These are phyloP conservation scores for Penicillium psychrosexuale DNA, from an alignment of 2,329 filamentous ascomycete genomes.

Conservation along the genomic window DNA sequence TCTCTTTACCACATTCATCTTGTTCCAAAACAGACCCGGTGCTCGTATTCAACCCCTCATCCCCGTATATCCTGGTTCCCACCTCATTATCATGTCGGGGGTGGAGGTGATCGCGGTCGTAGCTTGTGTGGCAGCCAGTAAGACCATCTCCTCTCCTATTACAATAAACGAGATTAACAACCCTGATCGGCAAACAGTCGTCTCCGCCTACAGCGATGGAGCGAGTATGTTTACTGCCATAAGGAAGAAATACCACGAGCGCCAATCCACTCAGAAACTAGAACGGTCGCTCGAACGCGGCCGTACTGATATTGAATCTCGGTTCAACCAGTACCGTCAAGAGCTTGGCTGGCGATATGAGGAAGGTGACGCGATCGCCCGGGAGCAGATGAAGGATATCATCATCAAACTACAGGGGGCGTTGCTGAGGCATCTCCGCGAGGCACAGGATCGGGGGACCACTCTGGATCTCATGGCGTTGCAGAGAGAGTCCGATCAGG, in stretches of 20 bases:
- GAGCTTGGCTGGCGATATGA: slow-evolving; percentile 37
- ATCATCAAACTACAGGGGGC: slow-evolving; percentile 38
- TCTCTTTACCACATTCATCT: background rate
- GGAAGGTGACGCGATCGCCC: slow-evolving; percentile 36
- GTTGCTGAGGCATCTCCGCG: slow-evolving; percentile 34
- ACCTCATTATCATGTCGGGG: slow-evolving; percentile 15
- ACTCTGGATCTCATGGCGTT: slow-evolving; percentile 32
- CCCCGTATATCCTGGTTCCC: background rate
- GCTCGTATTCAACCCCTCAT: background rate
- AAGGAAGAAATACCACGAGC: slow-evolving; percentile 22
- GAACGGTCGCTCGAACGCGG: slow-evolving; percentile 37
- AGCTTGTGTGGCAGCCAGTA: slow-evolving; percentile 25
- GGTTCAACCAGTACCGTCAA: slow-evolving; percentile 35
- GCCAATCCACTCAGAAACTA: slow-evolving; percentile 26
- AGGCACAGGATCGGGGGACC: slow-evolving; percentile 30
- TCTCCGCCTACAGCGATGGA: slow-evolving; percentile 34
- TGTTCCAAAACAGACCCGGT: too few species aligned
- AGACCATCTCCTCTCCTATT: background rate
- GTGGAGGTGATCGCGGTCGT: slow-evolving; percentile 23
- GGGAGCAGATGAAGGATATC: slow-evolving; percentile 41
- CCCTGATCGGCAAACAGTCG: slow-evolving; percentile 18
- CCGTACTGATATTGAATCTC: slow-evolving; percentile 33
- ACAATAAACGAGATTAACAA: background rate
- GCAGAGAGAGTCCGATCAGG: slow-evolving; percentile 36
- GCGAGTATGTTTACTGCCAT: slow-evolving; percentile 30